Evolutionary conservation across 192 early-diverging fungal genomes (phyloP), one percentile per base, ranked within the genome.

Genomic region (Backusella sp.): DNA sequence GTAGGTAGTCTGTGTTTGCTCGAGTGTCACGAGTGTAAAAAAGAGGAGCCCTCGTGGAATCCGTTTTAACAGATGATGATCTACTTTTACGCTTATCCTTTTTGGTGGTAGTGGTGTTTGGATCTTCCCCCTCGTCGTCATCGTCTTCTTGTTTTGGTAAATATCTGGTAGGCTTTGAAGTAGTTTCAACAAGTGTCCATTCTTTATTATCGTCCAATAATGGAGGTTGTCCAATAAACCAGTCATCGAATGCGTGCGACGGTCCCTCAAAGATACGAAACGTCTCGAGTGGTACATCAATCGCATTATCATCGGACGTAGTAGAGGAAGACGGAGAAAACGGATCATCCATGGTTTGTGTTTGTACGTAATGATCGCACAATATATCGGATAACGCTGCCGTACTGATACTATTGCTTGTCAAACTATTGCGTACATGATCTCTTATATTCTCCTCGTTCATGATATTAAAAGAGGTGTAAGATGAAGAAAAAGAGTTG

Each of bases 1-100:
- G 78, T 32, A 87, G 74, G 74, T 87, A 82, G 77, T 73, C 83
- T 11, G 84, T 44, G 74, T 87, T 87, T 67, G 80, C 77, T 65
- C 86, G 79, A 26, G 79, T 75, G 34, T 84, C 83, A 36, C 84
- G 78, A 44, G n/a, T 41, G 32, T 44, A 66, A 56, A 62, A 14
- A 62, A 26, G 21, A 28, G 56, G 56, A 26, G 26, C 11, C 35
- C 66, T 68, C 17, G 35, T 30, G 5, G 56, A 14, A 28, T 62
- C 23, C 26, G 41, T 53, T 26, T 28, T 62, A 59, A 59, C 53
- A 23, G 53, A 59, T 59, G 53, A 26, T 23, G 21, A 7, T 9
- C 8, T 26, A 59, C 17, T 59, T 59, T 59, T 23, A 59, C 53
- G 53, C 53, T 59, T 59, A 23, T 59, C 53, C 21, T 59, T 59